Evolutionary conservation across 495 filamentous ascomycete genomes (phyloP).

Genomic region (Entonaema liquescens): DNA sequence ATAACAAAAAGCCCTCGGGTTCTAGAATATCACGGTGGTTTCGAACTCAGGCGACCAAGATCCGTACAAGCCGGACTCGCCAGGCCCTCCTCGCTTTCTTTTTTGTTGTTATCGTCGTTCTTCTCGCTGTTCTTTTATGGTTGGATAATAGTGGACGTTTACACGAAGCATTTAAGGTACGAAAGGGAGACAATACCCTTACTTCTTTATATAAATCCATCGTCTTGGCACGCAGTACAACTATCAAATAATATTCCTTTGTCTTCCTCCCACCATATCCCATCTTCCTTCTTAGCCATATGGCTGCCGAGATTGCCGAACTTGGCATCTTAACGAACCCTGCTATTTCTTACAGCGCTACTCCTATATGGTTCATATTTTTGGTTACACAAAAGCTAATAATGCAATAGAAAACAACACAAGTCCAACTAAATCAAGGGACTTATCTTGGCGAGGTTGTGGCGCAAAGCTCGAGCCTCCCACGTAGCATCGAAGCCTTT

Average conservation of each 20-base stretch:
- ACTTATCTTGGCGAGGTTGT: conserved; percentile 61
- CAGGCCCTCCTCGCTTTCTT: conserved; percentile 32
- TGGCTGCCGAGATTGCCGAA: conserved; percentile 1
- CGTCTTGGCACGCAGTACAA: conserved; percentile 21
- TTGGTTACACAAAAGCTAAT: conserved; percentile 26
- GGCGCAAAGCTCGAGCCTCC: conserved; percentile 47
- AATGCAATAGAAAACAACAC: conserved; percentile 39
- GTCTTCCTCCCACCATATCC: background rate
- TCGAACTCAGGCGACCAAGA: conserved; percentile 9
- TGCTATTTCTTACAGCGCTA: background rate
- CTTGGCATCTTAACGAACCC: conserved; percentile 35
- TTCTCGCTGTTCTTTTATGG: conserved; percentile 30
- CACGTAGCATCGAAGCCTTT: conserved; percentile 63
- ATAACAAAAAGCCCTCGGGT: conserved; percentile 7
- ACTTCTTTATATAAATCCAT: conserved; percentile 4
- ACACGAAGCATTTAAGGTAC: conserved; percentile 31
- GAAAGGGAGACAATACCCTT: conserved; percentile 6
- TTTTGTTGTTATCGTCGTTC: conserved; percentile 11
- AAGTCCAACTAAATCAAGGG: conserved; percentile 59
- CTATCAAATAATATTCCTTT: conserved; percentile 29
- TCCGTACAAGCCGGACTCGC: conserved; percentile 36
- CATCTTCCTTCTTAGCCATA: background rate
- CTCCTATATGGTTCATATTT: background rate
- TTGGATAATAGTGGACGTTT: conserved; percentile 15
- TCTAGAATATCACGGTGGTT: conserved; percentile 24